Evolutionary conservation across 352 stramenopile genomes (phyloP), one percentile per base, ranked within the genome.

Genomic region (Globisporangium perplexum): DNA sequence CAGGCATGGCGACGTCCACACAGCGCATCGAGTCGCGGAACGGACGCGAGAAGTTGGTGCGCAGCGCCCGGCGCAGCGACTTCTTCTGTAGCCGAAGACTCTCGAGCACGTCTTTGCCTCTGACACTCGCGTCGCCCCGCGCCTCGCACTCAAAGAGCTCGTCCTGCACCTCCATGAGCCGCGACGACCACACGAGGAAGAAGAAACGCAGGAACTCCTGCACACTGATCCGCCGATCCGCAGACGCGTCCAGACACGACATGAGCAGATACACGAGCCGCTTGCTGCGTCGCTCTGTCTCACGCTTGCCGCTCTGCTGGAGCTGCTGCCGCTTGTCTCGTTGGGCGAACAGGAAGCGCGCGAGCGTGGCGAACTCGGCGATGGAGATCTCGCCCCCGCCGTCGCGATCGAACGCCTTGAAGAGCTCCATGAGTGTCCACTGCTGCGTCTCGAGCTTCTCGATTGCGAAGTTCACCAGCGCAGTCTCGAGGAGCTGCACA

Each of bases 1-100:
- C 66, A 2, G 71, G 71, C 24, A 77, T 57, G 35, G 20, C 49
- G 28, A 69, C 71, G 30, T 72, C 61, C 12, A 69, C 55, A 36
- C 72, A 83, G 3, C 72, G 72, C 72, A 83, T 83, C 1, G 72
- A 69, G 50, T 83, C 72, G 14, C 72, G 72, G 33, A 80, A 83
- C 1, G 69, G 69, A 7, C 72, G 67, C 23, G 69, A 80, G 41
- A 83, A 83, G 42, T 83, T 83, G 46, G 64, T 78, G 23, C 69
- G 64, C 31, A 83, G 55, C 22, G 69, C 69, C 31, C 60, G 58
- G 1, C 69, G 67, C 47, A 79, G 48, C 43, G 24, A 55, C 39
- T 59, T 58, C 49, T 78, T 77, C 28, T 47, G 35, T 1, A 12
- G 23, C 1, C 50, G 30, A 11, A 67, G 41, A 23, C 44, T 59